phyloP scores from a whole-genome alignment of 805 yeast genomes.

The Candida awuae region DNA sequence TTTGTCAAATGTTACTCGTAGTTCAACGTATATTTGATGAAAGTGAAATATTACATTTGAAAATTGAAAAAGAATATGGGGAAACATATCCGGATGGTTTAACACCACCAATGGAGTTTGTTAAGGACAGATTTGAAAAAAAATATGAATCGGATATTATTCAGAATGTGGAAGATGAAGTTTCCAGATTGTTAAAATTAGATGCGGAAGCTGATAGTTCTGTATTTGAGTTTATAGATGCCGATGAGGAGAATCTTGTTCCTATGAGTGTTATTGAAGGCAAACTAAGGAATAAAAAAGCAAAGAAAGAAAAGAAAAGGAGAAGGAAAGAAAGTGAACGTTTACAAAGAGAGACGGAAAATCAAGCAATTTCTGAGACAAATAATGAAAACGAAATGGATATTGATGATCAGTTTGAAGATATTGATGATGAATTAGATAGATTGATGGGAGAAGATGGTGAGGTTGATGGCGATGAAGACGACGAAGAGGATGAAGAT shows the following conservation, averaged over 20 bases:
- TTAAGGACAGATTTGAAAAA: constrained; percentile 63
- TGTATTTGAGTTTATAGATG: constrained; percentile 64
- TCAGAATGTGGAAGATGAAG: constrained; percentile 70
- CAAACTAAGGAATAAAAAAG: constrained; percentile 15
- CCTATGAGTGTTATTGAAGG: constrained; percentile 33
- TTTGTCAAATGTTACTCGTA: constrained; percentile 78
- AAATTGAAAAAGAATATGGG: constrained; percentile 35
- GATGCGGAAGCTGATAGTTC: constrained; percentile 84
- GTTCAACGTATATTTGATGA: constrained; percentile 43
- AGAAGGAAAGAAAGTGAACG: constrained; percentile 11
- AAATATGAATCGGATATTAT: constrained; percentile 63
- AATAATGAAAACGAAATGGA: constrained; percentile 30
- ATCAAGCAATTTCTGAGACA: not conserved
- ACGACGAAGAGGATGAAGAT: constrained; percentile 31
- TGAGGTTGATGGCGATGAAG: constrained; percentile 31
- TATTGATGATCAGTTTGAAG: constrained; percentile 27
- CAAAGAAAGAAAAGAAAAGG: constrained; percentile 20
- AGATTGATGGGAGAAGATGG: constrained; percentile 16
- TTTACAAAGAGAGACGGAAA: constrained; percentile 2
- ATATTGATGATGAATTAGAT: constrained; percentile 21
- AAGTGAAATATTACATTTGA: constrained; percentile 37
- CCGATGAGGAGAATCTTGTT: constrained; percentile 12
- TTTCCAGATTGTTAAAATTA: constrained; percentile 61
- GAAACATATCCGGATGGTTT: constrained; percentile 64
- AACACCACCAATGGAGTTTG: constrained; percentile 70